Base-by-base conservation (phyloP, 352 stramenopile species). In the Globisporangium sylvaticum region DNA sequence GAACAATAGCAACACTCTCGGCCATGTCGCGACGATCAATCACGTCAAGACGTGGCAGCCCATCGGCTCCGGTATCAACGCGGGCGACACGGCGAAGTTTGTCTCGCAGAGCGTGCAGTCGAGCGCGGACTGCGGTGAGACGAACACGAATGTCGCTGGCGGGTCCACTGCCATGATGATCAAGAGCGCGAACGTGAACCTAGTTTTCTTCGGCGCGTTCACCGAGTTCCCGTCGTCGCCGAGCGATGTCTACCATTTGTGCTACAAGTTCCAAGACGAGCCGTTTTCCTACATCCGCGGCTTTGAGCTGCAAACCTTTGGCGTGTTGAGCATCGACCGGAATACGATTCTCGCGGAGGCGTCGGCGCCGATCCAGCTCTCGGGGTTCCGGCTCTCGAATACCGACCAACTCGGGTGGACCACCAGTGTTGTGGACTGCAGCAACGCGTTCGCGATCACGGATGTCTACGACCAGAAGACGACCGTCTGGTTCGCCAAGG, bases 191-290 rank as follows among this genome's bases (percentile, higher is more conserved):
- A 64, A 67, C 0, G 3, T 55, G 1, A 63, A 67, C 0, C 58
- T 80, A 4, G 56, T 63, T 0, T 91, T 91, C 53, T 68, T 69
- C 2, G 80, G 81, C 0, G 74, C 50, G 0, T 78, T 90, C 27
- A 77, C 67, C 0, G 50, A 67, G 2, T 84, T 79, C 27, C 83
- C 83, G 14, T 39, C 64, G 2, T 75, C 80, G 0, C 69, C 67
- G 0, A 75, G 62, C 9, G 81, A 90, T 42, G 54, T 81, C 5
- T 91, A 89, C 63, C 78, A 83, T 20, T n/a, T 90, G 34, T 91
- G 83, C 66, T 91, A 91, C 57, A 69, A 78, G n/a, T 91, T 91
- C 27, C 80, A 89, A 59, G 75, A 87, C 42, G 83, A 91, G 3
- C 80, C 81, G 3, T 90, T 76, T 60, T 74, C 81, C 9, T 86